Conservation (phyloP, 75 land plant species). For the Isoetes taiwanensis region DNA sequence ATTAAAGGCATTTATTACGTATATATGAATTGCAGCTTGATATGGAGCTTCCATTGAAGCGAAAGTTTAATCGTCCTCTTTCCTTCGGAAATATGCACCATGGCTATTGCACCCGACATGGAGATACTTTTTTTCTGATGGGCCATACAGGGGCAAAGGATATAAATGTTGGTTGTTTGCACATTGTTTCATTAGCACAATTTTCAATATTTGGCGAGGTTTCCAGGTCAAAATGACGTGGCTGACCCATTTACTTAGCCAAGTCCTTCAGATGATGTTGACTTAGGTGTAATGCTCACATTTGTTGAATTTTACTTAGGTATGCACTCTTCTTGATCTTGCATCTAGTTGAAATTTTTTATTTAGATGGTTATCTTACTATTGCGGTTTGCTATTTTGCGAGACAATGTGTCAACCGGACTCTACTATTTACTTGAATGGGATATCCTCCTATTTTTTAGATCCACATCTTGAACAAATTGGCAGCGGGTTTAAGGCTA, state of each 20-base stretch:
- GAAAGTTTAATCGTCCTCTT: too few relatives aligned
- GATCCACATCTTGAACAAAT: conserved; percentile 71
- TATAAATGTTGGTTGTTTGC: too few relatives aligned
- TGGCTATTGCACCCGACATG: too few relatives aligned
- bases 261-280: conserved; percentile 82
- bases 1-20: conserved; percentile 96
- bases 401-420: conserved; percentile 75
- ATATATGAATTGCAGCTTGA: not conserved
- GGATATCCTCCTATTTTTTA: conserved; percentile 85
- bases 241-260: conserved; percentile 77
- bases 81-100: too few relatives aligned
- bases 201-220: conserved; percentile 36
- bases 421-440: conserved; percentile 56
- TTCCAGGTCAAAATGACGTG: conserved; percentile 89
- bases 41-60: too few relatives aligned
- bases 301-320: conserved; percentile 94
- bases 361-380: not conserved
- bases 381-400: conserved; percentile 17
- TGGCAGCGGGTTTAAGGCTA: conserved; percentile 52
- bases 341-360: not conserved
- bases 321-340: conserved; percentile 4
- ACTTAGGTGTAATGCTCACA: conserved; percentile 77
- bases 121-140: too few relatives aligned
- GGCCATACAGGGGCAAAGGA: too few relatives aligned
- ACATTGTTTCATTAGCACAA: not conserved